phyloP scores from a whole-genome alignment of 371 early-diverging fungal genomes.

The Syncephalastrum sp. region DNA sequence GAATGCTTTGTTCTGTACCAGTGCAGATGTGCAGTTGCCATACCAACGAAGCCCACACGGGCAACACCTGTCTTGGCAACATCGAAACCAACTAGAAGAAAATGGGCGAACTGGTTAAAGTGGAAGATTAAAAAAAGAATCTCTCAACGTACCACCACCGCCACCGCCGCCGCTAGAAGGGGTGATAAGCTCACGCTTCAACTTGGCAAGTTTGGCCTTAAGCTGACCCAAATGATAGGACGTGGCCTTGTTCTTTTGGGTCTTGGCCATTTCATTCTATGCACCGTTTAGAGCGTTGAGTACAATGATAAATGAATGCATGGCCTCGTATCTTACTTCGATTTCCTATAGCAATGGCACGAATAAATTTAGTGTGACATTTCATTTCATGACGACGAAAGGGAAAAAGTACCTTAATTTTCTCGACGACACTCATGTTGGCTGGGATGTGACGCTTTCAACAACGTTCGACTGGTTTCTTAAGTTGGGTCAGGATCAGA shows the following conservation, averaged over 20 bases:
- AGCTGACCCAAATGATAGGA: slow-evolving; percentile 98
- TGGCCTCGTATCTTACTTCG: slow-evolving; percentile 50
- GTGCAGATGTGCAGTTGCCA: background rate
- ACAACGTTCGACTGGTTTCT: background rate
- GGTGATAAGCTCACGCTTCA: slow-evolving; percentile 90
- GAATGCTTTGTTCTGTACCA: background rate
- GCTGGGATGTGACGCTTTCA: background rate
- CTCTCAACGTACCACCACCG: slow-evolving; percentile 50
- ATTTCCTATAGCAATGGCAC: slow-evolving; percentile 49
- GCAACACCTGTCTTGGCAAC: slow-evolving; percentile 97
- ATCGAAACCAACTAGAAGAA: slow-evolving; percentile 83
- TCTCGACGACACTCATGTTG: slow-evolving; percentile 18
- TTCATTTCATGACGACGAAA: too few relatives aligned
- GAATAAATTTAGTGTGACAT: background rate
- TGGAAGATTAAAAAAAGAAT: slow-evolving; percentile 3
- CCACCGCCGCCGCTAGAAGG: slow-evolving; percentile 84
- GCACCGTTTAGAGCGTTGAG: background rate
- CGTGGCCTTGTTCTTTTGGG: slow-evolving; percentile 91
- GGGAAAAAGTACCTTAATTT: slow-evolving; percentile 16
- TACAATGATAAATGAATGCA: slow-evolving; percentile 55
- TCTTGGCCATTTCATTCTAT: slow-evolving; percentile 68
- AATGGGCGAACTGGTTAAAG: too few relatives aligned
- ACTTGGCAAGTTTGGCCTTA: slow-evolving; percentile 98
- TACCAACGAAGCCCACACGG: slow-evolving; percentile 89
- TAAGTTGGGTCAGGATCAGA: too few relatives aligned